These are phyloP conservation scores for Sporisorium scitamineum DNA, from an alignment of 1,284 basidiomycete species.

Conservation along the genomic window DNA sequence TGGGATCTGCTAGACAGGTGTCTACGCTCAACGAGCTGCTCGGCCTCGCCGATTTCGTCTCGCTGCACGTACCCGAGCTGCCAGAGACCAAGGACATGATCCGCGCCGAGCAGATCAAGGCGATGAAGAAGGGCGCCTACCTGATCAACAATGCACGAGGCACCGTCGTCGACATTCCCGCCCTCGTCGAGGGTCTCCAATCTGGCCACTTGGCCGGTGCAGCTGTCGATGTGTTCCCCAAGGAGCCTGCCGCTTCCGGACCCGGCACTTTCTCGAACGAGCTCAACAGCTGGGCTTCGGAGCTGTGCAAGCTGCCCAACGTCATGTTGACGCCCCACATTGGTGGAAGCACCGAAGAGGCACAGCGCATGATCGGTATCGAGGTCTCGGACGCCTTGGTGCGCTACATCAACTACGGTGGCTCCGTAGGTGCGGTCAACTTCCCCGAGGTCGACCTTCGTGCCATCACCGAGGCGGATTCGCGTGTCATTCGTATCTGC, in stretches of 20 bases:
- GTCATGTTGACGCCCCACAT: conserved; percentile 80
- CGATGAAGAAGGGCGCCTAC: conserved; percentile 95
- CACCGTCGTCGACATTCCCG: conserved; percentile 92
- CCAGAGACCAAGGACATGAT: conserved; percentile 98
- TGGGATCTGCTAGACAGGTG: conserved; percentile 91
- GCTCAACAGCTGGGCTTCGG: conserved; percentile 63
- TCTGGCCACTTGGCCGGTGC: conserved; percentile 90
- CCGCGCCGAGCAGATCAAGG: conserved; percentile 78
- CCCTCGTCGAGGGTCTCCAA: conserved; percentile 83
- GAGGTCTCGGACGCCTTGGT: conserved; percentile 88
- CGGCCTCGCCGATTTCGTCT: conserved; percentile 87
- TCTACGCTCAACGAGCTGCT: conserved; percentile 85
- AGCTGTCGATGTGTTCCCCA: conserved; percentile 93
- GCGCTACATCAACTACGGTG: conserved; percentile 93
- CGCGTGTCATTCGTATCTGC: conserved; percentile 88
- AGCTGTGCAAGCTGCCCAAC: conserved; percentile 61
- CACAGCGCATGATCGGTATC: conserved; percentile 95
- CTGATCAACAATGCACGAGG: conserved; percentile 98
- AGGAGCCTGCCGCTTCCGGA: conserved; percentile 91
- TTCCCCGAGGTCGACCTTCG: conserved; percentile 99
- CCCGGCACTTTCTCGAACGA: conserved; percentile 75
- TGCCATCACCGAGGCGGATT: conserved; percentile 81
- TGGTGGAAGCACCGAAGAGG: conserved; percentile 98
- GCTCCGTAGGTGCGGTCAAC: conserved; percentile 90
- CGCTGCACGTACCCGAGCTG: conserved; percentile 95